Evolutionary conservation across 176 grass and related monocot genomes (phyloP).

Genomic region (Pontederia crassipes): DNA sequence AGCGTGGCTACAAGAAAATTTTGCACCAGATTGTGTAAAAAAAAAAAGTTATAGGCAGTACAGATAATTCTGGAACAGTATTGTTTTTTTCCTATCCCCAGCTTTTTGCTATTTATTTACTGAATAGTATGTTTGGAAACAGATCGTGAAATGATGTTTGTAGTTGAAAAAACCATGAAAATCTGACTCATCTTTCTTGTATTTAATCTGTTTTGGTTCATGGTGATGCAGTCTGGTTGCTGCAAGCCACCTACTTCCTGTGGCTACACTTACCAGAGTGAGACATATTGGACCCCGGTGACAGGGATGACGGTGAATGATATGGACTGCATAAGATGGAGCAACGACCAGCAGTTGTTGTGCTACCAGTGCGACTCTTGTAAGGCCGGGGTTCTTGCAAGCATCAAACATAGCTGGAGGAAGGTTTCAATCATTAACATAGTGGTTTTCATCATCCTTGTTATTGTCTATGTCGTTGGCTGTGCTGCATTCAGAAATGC

Average conservation of each 20-base stretch:
- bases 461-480: slow-evolving; percentile 65
- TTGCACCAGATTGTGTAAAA: no score
- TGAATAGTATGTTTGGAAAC: no score
- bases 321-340: slow-evolving; percentile 45
- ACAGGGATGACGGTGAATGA: neutral
- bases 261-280: slow-evolving; percentile 46
- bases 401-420: slow-evolving; percentile 89
- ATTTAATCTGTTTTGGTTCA: neutral
- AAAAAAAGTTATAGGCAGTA: no score
- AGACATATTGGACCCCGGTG: slow-evolving; percentile 36
- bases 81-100: no score
- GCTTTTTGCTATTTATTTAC: no score
- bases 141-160: no score
- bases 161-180: no score
- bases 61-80: no score
- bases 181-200: no score
- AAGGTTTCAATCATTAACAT: slow-evolving; percentile 93
- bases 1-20: no score
- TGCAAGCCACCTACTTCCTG: slow-evolving; percentile 89
- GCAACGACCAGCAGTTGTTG: slow-evolving; percentile 54
- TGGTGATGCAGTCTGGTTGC: slow-evolving; percentile 63
- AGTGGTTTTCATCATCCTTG: slow-evolving; percentile 74
- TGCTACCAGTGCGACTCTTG: slow-evolving; percentile 76
- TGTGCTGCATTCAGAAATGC: slow-evolving; percentile 79
- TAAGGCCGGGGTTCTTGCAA: slow-evolving; percentile 75